Percentiles rank a stretch among this genome's conserved stretches.
Conservation (phyloP, 345 rosid genomes). For the Clausena lansium region DNA sequence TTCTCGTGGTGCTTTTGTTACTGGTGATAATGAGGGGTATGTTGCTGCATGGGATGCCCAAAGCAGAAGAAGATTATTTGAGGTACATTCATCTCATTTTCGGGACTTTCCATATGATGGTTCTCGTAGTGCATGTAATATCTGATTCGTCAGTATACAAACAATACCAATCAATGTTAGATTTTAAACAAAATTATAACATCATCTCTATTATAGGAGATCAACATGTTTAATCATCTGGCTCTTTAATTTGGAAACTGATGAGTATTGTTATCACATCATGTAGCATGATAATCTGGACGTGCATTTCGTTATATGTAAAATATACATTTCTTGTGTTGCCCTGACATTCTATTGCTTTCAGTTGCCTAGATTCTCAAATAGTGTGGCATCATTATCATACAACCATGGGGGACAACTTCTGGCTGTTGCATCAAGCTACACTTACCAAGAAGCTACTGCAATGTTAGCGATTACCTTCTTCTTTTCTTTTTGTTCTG, state of each 20-base stretch:
- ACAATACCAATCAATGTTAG: not conserved
- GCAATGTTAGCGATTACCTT: constrained; percentile 52
- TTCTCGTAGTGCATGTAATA: not conserved
- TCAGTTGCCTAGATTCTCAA: constrained; percentile 70
- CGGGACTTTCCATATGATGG: not conserved
- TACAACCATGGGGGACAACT: constrained; percentile 55
- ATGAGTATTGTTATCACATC: not conserved
- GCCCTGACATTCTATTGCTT: constrained; percentile 24
- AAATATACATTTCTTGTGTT: not conserved
- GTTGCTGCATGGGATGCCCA: constrained; percentile 65
- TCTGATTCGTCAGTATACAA: not conserved
- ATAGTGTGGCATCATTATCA: constrained; percentile 66
- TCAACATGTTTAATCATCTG: not conserved
- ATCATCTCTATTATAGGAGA: not conserved
- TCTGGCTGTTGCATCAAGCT: constrained; percentile 76
- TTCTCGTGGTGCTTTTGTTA: constrained; percentile 52
- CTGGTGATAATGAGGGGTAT: constrained; percentile 79
- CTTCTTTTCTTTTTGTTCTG: not conserved
- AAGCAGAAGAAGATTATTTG: constrained; percentile 61
- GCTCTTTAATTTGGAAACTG: not conserved
- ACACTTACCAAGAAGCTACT: constrained; percentile 63
- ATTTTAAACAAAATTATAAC: not conserved
- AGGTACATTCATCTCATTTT: constrained; percentile 38
- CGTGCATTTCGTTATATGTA: not conserved
- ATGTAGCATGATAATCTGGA: not conserved